These are phyloP conservation scores for Angomonas ambiguus DNA, from an alignment of 208 protist genomes.

Conservation along the genomic window DNA sequence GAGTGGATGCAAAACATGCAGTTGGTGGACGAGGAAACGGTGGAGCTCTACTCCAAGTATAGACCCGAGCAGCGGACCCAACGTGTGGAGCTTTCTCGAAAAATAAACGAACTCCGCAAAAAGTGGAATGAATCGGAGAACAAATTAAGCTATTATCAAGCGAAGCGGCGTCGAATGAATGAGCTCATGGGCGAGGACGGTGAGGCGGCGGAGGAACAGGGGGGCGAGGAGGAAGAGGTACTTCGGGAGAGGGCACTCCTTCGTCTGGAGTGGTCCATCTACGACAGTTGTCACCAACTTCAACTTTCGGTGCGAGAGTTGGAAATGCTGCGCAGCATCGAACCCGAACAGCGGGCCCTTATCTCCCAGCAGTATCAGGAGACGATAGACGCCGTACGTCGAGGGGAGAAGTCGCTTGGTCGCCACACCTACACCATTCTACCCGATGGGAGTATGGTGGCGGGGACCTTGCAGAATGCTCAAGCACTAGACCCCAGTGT, in stretches of 20 bases:
- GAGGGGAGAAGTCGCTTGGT: constrained; percentile 59
- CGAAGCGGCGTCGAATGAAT: constrained; percentile 67
- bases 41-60: constrained; percentile 62
- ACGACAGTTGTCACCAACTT: constrained; percentile 76
- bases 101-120: constrained; percentile 33
- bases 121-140: constrained; percentile 42
- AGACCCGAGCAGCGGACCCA: constrained; percentile 62
- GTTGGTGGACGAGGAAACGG: constrained; percentile 56
- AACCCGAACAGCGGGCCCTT: constrained; percentile 44
- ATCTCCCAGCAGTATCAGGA: constrained; percentile 65
- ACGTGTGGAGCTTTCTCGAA: constrained; percentile 71
- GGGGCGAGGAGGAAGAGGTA: constrained; percentile 79
- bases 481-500: constrained; percentile 21
- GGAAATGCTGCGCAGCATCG: constrained; percentile 64
- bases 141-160: constrained; percentile 59
- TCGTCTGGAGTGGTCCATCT: constrained; percentile 69
- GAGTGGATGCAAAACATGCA: constrained; percentile 69
- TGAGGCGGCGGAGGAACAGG: constrained; percentile 46
- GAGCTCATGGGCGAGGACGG: constrained; percentile 60
- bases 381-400: constrained; percentile 64
- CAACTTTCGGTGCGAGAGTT: constrained; percentile 70
- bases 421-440: constrained; percentile 88
- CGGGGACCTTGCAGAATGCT: constrained; percentile 48
- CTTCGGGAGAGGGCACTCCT: constrained; percentile 60
- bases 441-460: constrained; percentile 64